Percentiles rank a stretch among this genome's conserved stretches.
phyloP scores from a whole-genome alignment of 768 basidiomycete genomes.

The Rhizopogon vesiculosus region DNA sequence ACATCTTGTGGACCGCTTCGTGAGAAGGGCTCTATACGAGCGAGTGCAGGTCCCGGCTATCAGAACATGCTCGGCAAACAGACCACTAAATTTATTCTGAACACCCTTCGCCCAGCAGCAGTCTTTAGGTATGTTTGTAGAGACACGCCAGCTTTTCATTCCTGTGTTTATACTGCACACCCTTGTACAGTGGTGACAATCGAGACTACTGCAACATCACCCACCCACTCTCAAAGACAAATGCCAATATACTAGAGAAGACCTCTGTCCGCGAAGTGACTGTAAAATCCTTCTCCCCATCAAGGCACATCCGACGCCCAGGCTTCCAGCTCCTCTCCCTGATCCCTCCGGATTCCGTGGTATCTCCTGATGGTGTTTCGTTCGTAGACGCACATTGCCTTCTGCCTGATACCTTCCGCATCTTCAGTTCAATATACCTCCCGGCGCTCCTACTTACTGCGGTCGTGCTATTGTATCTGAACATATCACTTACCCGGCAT shows the following conservation, averaged over 20 bases:
- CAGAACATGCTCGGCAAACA: slow-evolving; percentile 80
- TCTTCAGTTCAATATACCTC: slow-evolving; percentile 61
- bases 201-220: slow-evolving; percentile 84
- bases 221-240: slow-evolving; percentile 37
- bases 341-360: slow-evolving; percentile 29
- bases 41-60: slow-evolving; percentile 77
- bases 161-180: slow-evolving; percentile 3
- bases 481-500: slow-evolving; percentile 25
- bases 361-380: slow-evolving; percentile 31
- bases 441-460: slow-evolving; percentile 56
- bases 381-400: slow-evolving; percentile 67
- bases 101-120: slow-evolving; percentile 55
- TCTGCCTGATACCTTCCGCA: slow-evolving; percentile 66
- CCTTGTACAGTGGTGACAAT: slow-evolving; percentile 70
- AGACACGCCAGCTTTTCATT: not conserved
- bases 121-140: slow-evolving; percentile 60
- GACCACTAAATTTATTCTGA: slow-evolving; percentile 69
- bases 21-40: slow-evolving; percentile 66
- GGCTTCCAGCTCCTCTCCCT: slow-evolving; percentile 85
- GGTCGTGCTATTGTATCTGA: slow-evolving; percentile 40
- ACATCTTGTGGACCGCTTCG: slow-evolving; percentile 74
- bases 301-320: slow-evolving; percentile 64
- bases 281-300: slow-evolving; percentile 82
- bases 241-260: slow-evolving; percentile 13
- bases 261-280: slow-evolving; percentile 68